Conservation (phyloP, 306 rosid species). For the Castanopsis chinensis region DNA sequence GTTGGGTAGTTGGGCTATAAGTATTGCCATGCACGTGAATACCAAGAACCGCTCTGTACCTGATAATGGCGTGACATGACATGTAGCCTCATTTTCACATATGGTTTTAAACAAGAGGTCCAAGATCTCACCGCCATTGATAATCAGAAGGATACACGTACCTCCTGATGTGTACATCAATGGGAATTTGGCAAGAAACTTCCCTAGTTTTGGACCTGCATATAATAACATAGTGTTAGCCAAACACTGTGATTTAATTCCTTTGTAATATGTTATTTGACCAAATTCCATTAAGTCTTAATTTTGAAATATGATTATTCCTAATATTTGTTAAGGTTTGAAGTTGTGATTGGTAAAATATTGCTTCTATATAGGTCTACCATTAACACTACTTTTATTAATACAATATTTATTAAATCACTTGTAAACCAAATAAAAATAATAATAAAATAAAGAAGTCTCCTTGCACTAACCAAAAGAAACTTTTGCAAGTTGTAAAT, state of each 20-base stretch:
- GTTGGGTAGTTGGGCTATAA: slow-evolving; percentile 59
- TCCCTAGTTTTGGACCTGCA: slow-evolving; percentile 36
- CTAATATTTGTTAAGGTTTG: no score
- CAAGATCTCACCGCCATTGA: slow-evolving; percentile 44
- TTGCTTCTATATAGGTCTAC: no score
- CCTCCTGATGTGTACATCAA: slow-evolving; percentile 55
- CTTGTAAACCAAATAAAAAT: no score
- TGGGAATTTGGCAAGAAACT: slow-evolving; percentile 39
- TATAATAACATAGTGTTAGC: background rate
- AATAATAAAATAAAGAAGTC: background rate
- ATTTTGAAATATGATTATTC: no score
- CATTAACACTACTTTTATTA: no score
- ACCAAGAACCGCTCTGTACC: slow-evolving; percentile 47
- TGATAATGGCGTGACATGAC: slow-evolving; percentile 26
- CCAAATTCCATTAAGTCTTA: no score
- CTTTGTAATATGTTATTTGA: no score
- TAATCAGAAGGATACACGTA: slow-evolving; percentile 31
- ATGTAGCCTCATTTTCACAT: slow-evolving; percentile 20
- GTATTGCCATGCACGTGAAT: slow-evolving; percentile 50
- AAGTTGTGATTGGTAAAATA: no score
- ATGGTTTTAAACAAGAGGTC: slow-evolving; percentile 33
- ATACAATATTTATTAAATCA: no score
- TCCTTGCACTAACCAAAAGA: slow-evolving; percentile 32
- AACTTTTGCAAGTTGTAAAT: slow-evolving; percentile 42
- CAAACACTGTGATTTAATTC: no score